Base-by-base conservation (phyloP, 2,329 filamentous ascomycete genomes). In the Penicillium capsulatum region DNA sequence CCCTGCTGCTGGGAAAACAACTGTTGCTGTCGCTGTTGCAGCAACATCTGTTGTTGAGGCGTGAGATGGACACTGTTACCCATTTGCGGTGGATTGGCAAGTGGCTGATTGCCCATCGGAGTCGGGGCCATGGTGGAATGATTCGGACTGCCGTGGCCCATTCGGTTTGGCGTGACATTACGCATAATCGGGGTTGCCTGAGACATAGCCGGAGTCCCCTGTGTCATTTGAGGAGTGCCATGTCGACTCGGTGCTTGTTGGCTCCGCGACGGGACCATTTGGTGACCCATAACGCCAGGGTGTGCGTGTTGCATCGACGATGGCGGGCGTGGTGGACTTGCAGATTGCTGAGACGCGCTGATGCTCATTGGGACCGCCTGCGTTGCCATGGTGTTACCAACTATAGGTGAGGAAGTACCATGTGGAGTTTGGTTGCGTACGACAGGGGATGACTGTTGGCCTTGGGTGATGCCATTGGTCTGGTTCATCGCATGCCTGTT, bases 401-500 rank as follows among this genome's bases (percentile, higher is more conserved):
- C 63, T 13, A 70, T 46, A 10, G 70, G 70, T 11, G 70, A 73
- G 7, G 70, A 71, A 24, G 56, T 65, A 36, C 55, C 61, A 43
- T 67, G 68, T 16, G 70, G 70, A 14, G 70, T 73, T 40, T 66
- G 65, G 40, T 72, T 68, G 35, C 70, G 66, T 43, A 72, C 61
- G 35, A 73, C 57, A 1, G 70, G 70, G 14, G 70, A 72, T 8
- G 69, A 70, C 36, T 69, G 66, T 42, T 67, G 68, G 10, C 59
- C 64, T 53, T 71, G 69, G 9, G 60, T 56, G 22, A 64, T 51
- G 7, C 58, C 61, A 43, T 66, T 70, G 45, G 68, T 47, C 54
- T 72, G 64, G 33, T 65, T 61, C 60, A 76, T 67, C 31, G 67
- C 65, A 55, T 79, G 77, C 17, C 74, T 67, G 34, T 76, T 74